These are phyloP conservation scores for Diaporthe vaccinii DNA, from an alignment of 2,329 filamentous ascomycete genomes.

Conservation along the genomic window DNA sequence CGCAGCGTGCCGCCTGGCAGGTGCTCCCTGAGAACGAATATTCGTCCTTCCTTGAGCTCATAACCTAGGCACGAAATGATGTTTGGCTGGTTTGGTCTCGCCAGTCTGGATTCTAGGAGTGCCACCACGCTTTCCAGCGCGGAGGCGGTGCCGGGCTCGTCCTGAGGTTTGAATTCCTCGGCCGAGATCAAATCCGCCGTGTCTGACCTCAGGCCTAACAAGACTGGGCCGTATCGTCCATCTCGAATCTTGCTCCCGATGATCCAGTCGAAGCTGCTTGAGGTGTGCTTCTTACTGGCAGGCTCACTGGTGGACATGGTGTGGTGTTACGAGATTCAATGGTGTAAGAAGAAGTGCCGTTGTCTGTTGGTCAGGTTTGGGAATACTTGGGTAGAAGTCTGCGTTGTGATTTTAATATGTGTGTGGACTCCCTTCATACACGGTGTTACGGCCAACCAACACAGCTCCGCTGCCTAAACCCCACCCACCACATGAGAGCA, in stretches of 20 bases:
- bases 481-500: neutral
- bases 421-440: neutral
- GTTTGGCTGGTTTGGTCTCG: constrained; percentile 5
- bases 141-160: neutral
- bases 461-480: neutral
- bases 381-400: neutral
- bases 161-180: constrained; percentile 18
- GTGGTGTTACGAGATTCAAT: too few species aligned
- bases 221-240: constrained; percentile 37
- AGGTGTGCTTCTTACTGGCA: neutral
- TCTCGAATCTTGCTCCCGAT: constrained; percentile 24
- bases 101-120: neutral
- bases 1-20: constrained; percentile 20
- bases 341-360: neutral
- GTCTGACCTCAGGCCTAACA: constrained; percentile 23
- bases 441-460: too few species aligned
- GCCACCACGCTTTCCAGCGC: constrained; percentile 1
- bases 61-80: constrained; percentile 23
- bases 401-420: neutral
- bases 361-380: neutral
- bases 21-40: constrained; percentile 4
- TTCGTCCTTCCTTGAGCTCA: constrained; percentile 9
- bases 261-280: constrained; percentile 7
- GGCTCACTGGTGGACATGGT: neutral
- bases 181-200: constrained; percentile 32